A percentile compares a stretch with the other conserved stretches of the same genome.
phyloP scores from a whole-genome alignment of 2,329 filamentous ascomycete genomes.

The Paracoccidioides lutzii region DNA sequence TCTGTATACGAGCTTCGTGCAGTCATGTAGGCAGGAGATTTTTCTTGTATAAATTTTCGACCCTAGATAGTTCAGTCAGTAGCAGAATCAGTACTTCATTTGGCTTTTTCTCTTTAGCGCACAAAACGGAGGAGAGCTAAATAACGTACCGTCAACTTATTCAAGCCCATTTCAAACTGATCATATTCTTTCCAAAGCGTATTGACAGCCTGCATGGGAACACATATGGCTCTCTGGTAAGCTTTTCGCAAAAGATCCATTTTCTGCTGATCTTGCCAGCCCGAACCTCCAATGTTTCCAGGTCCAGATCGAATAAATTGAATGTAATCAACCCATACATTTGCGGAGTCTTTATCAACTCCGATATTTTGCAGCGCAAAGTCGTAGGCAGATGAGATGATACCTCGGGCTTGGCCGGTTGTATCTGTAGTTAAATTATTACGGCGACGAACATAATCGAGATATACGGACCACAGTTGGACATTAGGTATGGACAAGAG shows the following conservation, averaged over 20 bases:
- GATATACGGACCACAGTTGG: constrained; percentile 79
- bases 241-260: constrained; percentile 87
- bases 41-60: constrained; percentile 86
- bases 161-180: constrained; percentile 83
- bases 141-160: constrained; percentile 68
- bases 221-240: constrained; percentile 77
- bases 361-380: constrained; percentile 84
- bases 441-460: constrained; percentile 85
- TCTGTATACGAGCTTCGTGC: constrained; percentile 82
- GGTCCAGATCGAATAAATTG: constrained; percentile 83
- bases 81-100: constrained; percentile 6
- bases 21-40: constrained; percentile 89
- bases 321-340: constrained; percentile 89
- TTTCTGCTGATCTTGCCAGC: constrained; percentile 97
- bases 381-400: constrained; percentile 77
- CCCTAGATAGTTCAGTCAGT: constrained; percentile 41
- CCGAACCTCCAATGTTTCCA: constrained; percentile 68
- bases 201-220: constrained; percentile 74
- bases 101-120: neutral
- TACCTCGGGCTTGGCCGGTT: constrained; percentile 59
- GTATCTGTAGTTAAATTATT: constrained; percentile 77
- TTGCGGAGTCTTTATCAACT: constrained; percentile 77
- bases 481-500: constrained; percentile 71
- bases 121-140: neutral
- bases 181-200: constrained; percentile 95